Conservation (phyloP, 768 basidiomycete genomes). For the Saitozyma sp. region DNA sequence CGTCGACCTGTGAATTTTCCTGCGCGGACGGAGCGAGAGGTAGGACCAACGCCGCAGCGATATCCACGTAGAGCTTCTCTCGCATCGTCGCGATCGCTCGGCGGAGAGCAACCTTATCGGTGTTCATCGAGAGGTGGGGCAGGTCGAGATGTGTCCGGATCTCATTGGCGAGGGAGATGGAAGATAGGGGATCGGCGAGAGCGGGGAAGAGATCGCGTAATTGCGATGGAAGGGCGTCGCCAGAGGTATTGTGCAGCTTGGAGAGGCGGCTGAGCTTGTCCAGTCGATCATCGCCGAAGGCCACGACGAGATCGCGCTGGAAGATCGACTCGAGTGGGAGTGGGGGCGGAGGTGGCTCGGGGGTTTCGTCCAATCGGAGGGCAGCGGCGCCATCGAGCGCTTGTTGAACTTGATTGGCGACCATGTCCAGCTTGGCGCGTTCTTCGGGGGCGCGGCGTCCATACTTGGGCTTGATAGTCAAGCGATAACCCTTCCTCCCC, state of each 20-base stretch:
- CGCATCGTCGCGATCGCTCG: slow-evolving; percentile 31
- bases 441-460: too few relatives aligned
- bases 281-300: slow-evolving; percentile 8
- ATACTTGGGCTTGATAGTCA: background rate
- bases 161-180: slow-evolving; percentile 26
- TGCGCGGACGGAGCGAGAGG: slow-evolving; percentile 21
- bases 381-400: too few relatives aligned
- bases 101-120: slow-evolving; percentile 21
- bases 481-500: background rate
- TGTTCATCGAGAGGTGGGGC: slow-evolving; percentile 9
- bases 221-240: slow-evolving; percentile 22
- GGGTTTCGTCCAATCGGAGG: too few relatives aligned
- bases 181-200: slow-evolving; percentile 16
- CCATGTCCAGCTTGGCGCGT: too few relatives aligned
- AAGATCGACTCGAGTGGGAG: slow-evolving; percentile 6
- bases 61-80: slow-evolving; percentile 24
- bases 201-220: slow-evolving; percentile 30
- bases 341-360: background rate
- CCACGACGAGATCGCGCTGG: slow-evolving; percentile 12
- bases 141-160: slow-evolving; percentile 27
- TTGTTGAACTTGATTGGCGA: too few relatives aligned
- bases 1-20: slow-evolving; percentile 6
- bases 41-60: slow-evolving; percentile 26
- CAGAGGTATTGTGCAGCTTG: slow-evolving; percentile 22
- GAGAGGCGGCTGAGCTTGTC: slow-evolving; percentile 18